Conservation (phyloP, 345 rosid species). For the Sisymbrium altissimum region DNA sequence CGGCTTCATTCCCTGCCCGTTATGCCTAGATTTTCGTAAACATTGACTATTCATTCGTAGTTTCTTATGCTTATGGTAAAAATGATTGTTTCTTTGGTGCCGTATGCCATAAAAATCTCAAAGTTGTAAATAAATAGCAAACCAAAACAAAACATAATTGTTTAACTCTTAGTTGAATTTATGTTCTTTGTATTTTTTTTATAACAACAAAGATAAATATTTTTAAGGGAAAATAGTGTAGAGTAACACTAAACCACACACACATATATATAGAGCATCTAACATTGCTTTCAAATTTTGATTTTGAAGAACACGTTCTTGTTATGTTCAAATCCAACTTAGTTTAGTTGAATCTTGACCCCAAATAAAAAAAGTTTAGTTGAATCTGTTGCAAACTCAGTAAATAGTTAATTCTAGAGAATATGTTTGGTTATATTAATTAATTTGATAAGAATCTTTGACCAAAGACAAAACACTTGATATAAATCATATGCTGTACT, state of each 20-base stretch:
- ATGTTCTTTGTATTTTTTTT: too few species aligned
- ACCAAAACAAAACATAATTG: too few species aligned
- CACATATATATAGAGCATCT: too few species aligned
- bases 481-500: not conserved
- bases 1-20: conserved; percentile 18
- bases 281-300: not conserved
- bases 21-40: conserved; percentile 26
- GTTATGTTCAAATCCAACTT: not conserved
- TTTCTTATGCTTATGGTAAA: not conserved
- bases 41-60: conserved; percentile 19
- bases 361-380: too few species aligned
- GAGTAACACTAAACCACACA: too few species aligned
- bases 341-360: not conserved
- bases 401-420: not conserved
- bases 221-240: too few species aligned
- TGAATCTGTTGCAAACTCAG: not conserved
- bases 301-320: not conserved
- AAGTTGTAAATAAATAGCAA: too few species aligned
- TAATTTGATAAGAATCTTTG: not conserved
- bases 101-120: not conserved
- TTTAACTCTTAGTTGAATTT: too few species aligned
- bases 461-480: not conserved
- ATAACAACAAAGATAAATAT: too few species aligned
- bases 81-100: not conserved
- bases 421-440: not conserved